A percentile compares a stretch with the other conserved stretches of the same genome.
phyloP scores from a whole-genome alignment of 2,329 filamentous ascomycete genomes.

The Cercospora sojina region DNA sequence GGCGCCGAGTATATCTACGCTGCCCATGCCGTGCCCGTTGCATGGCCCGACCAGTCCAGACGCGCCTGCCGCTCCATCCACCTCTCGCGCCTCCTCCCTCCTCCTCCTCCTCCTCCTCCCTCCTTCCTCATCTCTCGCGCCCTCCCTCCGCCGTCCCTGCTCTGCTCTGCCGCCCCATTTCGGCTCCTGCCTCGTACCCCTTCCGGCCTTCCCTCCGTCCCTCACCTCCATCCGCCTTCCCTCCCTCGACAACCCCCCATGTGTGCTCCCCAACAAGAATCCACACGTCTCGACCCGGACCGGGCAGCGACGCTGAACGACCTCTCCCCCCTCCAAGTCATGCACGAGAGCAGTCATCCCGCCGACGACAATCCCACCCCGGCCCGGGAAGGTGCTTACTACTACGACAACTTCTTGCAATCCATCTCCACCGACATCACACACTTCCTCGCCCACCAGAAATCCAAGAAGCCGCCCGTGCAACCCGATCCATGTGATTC shows the following conservation, averaged over 20 bases:
- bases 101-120: not conserved
- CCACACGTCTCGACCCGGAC: not conserved
- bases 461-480: not conserved
- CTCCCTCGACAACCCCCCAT: not conserved
- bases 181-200: not conserved
- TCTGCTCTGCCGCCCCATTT: not conserved
- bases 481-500: not conserved
- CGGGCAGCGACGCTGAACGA: not conserved
- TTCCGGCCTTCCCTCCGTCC: not conserved
- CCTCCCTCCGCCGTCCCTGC: not conserved
- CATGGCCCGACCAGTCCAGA: not conserved
- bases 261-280: not conserved
- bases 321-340: not conserved
- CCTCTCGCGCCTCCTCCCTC: not conserved
- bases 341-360: not conserved
- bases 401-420: conserved; percentile 34
- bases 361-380: not conserved
- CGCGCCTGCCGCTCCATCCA: not conserved
- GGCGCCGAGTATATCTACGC: not conserved
- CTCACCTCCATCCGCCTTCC: not conserved
- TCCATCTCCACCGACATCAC: conserved; percentile 31
- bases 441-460: conserved; percentile 21
- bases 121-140: not conserved
- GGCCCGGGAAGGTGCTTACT: conserved; percentile 9
- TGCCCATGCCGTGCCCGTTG: not conserved